phyloP scores from a whole-genome alignment of 495 filamentous ascomycete genomes.

The Neurospora pannonica region DNA sequence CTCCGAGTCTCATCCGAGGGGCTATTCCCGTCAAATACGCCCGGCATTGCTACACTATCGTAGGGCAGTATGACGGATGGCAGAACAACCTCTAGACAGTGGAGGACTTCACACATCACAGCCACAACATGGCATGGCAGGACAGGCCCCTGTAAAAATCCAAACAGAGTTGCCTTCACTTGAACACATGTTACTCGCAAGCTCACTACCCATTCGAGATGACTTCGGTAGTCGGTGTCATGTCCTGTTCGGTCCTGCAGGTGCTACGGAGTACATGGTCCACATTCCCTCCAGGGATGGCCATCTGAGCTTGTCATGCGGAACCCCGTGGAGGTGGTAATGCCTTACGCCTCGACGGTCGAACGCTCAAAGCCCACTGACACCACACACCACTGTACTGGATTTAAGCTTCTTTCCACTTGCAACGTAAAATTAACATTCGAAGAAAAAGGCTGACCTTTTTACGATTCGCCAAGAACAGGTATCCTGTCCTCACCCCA shows the following conservation, averaged over 20 bases:
- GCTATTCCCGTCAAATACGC: background rate
- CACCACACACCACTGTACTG: background rate
- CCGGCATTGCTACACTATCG: background rate
- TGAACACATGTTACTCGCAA: background rate
- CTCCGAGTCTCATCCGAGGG: background rate
- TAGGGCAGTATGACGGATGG: background rate
- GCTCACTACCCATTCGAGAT: background rate
- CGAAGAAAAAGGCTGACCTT: constrained; percentile 5
- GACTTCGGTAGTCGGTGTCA: background rate
- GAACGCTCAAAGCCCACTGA: background rate
- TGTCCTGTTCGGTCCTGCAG: background rate
- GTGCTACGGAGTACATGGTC: background rate
- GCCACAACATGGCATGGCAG: background rate
- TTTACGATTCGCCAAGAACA: constrained; percentile 8
- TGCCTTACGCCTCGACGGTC: background rate
- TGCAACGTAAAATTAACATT: background rate
- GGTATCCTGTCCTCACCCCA: constrained; percentile 1
- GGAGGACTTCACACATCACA: background rate
- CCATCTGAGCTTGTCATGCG: constrained; percentile 3
- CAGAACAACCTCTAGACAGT: background rate
- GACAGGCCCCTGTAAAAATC: background rate
- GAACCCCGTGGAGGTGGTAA: background rate
- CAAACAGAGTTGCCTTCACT: background rate
- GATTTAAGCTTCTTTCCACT: constrained; percentile 12
- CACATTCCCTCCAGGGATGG: background rate